Conservation (phyloP, 2,329 filamentous ascomycete genomes). For the Colletotrichum liriopes region DNA sequence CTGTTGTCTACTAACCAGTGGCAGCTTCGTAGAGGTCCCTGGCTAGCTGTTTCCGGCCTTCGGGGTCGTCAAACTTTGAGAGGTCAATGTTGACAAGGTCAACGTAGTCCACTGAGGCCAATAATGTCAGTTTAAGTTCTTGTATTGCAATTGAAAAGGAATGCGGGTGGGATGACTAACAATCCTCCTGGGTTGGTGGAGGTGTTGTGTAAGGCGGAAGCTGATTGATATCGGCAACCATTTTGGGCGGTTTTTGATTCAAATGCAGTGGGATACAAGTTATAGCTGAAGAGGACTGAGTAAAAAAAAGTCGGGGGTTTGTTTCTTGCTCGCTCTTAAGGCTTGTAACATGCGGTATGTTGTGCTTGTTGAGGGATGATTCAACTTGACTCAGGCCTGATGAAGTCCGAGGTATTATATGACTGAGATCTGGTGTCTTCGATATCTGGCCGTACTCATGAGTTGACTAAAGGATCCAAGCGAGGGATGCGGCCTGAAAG, state of each 20-base stretch:
- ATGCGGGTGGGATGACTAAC: slow-evolving; percentile 10
- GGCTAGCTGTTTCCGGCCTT: slow-evolving; percentile 48
- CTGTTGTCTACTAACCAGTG: slow-evolving; percentile 41
- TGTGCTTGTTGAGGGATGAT: background rate
- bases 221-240: slow-evolving; percentile 34
- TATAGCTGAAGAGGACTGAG: background rate
- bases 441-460: background rate
- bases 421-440: background rate
- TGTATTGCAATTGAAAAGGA: too few relatives aligned
- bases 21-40: slow-evolving; percentile 49
- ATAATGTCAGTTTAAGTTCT: background rate
- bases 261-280: background rate
- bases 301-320: too few relatives aligned
- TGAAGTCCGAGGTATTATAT: slow-evolving; percentile 15
- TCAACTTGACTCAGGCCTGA: background rate
- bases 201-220: slow-evolving; percentile 26
- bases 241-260: slow-evolving; percentile 3
- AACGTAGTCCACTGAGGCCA: slow-evolving; percentile 47
- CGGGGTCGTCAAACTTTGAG: slow-evolving; percentile 49
- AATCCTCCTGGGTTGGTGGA: slow-evolving; percentile 31
- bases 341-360: background rate
- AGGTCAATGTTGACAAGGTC: slow-evolving; percentile 49
- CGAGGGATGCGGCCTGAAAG: background rate
- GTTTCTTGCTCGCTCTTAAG: background rate
- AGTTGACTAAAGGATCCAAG: background rate